phyloP scores from a whole-genome alignment of 768 basidiomycete genomes.

The Kwoniella sp. region DNA sequence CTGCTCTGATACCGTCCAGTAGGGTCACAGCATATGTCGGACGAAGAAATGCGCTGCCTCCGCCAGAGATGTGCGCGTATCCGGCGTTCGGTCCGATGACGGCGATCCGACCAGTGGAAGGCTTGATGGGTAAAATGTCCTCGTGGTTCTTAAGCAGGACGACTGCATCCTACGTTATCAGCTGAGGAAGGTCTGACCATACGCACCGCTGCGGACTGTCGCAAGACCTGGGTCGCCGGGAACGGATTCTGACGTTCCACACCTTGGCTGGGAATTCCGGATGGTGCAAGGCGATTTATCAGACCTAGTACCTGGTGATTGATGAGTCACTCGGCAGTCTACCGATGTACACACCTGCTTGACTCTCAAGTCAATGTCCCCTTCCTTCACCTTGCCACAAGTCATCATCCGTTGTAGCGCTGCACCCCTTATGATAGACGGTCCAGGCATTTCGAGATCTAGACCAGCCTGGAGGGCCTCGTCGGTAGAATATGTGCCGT shows the following conservation, averaged over 20 bases:
- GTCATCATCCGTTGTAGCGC: conserved; percentile 61
- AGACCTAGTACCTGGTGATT: conserved; percentile 47
- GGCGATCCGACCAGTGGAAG: conserved; percentile 58
- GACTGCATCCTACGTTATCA: conserved; percentile 54
- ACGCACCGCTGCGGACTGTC: neutral
- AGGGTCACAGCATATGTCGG: conserved; percentile 65
- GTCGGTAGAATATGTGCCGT: conserved; percentile 53
- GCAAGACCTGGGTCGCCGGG: neutral
- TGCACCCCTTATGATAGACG: conserved; percentile 56
- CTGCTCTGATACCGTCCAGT: conserved; percentile 57
- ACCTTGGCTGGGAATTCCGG: conserved; percentile 52
- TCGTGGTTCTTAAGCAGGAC: conserved; percentile 63
- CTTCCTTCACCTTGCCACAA: conserved; percentile 59
- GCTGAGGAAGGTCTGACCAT: neutral
- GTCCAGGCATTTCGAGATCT: conserved; percentile 52
- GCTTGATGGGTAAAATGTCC: conserved; percentile 55
- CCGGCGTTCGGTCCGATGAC: conserved; percentile 58
- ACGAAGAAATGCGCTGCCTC: conserved; percentile 68
- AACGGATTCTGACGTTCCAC: neutral
- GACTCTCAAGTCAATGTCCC: conserved; percentile 6
- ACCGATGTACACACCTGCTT: conserved; percentile 26
- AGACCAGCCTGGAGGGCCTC: conserved; percentile 60
- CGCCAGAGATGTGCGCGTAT: conserved; percentile 53
- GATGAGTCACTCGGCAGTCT: conserved; percentile 54
- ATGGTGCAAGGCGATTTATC: conserved; percentile 58